Percentiles rank a stretch among this genome's conserved stretches.
Evolutionary conservation across 2,329 filamentous ascomycete genomes (phyloP).

Genomic region (Colletotrichum aenigma): DNA sequence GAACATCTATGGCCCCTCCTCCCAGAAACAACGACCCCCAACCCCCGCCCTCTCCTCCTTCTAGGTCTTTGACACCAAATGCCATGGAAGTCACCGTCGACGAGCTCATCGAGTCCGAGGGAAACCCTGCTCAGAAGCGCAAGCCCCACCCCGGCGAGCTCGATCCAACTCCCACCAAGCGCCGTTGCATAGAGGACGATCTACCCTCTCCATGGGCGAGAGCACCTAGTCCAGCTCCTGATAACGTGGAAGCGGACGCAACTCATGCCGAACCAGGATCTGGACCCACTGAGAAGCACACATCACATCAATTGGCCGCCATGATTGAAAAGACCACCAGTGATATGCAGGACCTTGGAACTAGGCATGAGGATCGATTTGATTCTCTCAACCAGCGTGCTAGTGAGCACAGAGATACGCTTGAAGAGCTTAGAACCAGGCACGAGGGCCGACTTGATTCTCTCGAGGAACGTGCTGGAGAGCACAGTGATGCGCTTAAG

Average conservation of each 20-base stretch:
- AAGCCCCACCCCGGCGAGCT: background rate
- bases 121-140: background rate
- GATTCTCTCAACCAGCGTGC: background rate
- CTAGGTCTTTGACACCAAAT: background rate
- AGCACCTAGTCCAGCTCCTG: background rate
- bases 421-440: background rate
- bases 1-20: background rate
- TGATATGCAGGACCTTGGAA: background rate
- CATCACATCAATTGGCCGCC: background rate
- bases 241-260: background rate
- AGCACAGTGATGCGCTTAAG: too few relatives aligned
- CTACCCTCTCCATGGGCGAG: background rate
- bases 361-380: background rate
- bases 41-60: background rate
- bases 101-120: background rate
- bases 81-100: background rate
- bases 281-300: background rate
- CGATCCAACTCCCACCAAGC: background rate
- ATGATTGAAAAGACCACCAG: background rate
- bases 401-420: background rate
- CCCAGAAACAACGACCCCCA: background rate
- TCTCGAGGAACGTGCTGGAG: too few relatives aligned
- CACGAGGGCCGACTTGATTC: too few relatives aligned
- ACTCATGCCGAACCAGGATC: background rate
- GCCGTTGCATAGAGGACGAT: background rate